A percentile compares a stretch with the other conserved stretches of the same genome.
These are phyloP conservation scores for Fusarium kyushuense DNA, from an alignment of 2,329 filamentous ascomycete species.

Conservation along the genomic window DNA sequence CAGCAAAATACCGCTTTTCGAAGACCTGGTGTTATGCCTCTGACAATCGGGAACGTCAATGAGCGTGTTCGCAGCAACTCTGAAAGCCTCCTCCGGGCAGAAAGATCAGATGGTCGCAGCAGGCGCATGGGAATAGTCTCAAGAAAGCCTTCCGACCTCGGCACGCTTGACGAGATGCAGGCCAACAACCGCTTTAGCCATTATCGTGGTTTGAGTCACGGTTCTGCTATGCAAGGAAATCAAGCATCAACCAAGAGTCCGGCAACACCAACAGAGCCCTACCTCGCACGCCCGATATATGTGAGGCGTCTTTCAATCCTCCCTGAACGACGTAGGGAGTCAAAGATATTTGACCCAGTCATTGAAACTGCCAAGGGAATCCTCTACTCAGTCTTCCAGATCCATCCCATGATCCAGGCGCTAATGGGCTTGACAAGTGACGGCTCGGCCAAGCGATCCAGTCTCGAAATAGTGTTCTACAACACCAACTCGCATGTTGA, in stretches of 20 bases:
- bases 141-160: constrained; percentile 69
- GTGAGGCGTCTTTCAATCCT: constrained; percentile 73
- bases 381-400: constrained; percentile 75
- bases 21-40: constrained; percentile 77
- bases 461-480: constrained; percentile 75
- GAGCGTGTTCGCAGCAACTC: constrained; percentile 76
- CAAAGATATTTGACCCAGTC: constrained; percentile 70
- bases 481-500: constrained; percentile 75
- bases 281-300: constrained; percentile 70
- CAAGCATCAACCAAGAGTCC: constrained; percentile 63
- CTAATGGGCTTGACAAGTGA: constrained; percentile 72
- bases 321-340: constrained; percentile 72
- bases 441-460: constrained; percentile 70
- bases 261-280: constrained; percentile 69
- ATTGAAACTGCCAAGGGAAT: constrained; percentile 75
- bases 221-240: constrained; percentile 73
- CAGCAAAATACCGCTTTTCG: constrained; percentile 74
- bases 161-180: constrained; percentile 72
- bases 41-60: constrained; percentile 76
- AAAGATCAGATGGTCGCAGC: constrained; percentile 66
- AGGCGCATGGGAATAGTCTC: constrained; percentile 74
- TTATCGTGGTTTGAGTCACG: constrained; percentile 74
- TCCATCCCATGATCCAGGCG: constrained; percentile 75
- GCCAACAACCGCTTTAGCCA: constrained; percentile 75
- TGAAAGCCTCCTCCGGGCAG: constrained; percentile 67